A percentile compares a stretch with the other conserved stretches of the same genome.
These are phyloP conservation scores for Psilocybe tampanensis DNA, from an alignment of 768 basidiomycete genomes.

Conservation along the genomic window DNA sequence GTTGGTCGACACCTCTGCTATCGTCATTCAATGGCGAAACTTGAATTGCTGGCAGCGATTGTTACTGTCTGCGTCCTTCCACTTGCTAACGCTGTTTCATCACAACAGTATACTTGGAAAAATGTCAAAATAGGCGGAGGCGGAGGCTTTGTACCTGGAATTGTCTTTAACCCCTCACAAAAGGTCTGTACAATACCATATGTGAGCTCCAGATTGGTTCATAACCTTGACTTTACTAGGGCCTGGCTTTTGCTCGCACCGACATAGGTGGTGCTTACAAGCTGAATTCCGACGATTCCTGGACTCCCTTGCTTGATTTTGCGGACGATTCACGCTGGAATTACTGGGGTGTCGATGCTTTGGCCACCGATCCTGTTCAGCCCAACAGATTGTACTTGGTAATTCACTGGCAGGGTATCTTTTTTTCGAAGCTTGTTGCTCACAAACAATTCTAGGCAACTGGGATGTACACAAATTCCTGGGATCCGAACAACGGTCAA, in stretches of 20 bases:
- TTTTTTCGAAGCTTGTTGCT: not conserved
- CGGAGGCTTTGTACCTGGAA: conserved; percentile 55
- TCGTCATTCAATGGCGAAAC: conserved; percentile 30
- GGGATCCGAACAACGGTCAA: conserved; percentile 63
- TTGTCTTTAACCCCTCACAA: conserved; percentile 62
- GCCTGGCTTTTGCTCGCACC: conserved; percentile 65
- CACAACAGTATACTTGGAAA: conserved; percentile 60
- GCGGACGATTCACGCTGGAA: conserved; percentile 51
- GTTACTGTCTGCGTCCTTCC: conserved; percentile 26
- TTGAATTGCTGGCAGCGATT: conserved; percentile 34
- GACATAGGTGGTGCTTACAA: conserved; percentile 71
- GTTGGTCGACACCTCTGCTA: no score
- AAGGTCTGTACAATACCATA: conserved; percentile 29
- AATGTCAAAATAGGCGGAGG: conserved; percentile 59
- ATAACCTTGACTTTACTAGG: conserved; percentile 30
- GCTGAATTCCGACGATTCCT: conserved; percentile 59
- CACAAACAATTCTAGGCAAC: conserved; percentile 39
- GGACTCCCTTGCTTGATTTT: conserved; percentile 67
- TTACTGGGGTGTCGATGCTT: conserved; percentile 62
- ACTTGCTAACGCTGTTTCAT: conserved; percentile 40
- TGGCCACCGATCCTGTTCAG: conserved; percentile 65
- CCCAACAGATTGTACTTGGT: conserved; percentile 57
- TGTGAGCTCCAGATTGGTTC: not conserved
- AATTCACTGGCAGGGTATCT: not conserved
- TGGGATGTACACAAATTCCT: conserved; percentile 65